These are phyloP conservation scores for Endotrypanum monterogeii DNA, from an alignment of 208 protist genomes.

Conservation along the genomic window DNA sequence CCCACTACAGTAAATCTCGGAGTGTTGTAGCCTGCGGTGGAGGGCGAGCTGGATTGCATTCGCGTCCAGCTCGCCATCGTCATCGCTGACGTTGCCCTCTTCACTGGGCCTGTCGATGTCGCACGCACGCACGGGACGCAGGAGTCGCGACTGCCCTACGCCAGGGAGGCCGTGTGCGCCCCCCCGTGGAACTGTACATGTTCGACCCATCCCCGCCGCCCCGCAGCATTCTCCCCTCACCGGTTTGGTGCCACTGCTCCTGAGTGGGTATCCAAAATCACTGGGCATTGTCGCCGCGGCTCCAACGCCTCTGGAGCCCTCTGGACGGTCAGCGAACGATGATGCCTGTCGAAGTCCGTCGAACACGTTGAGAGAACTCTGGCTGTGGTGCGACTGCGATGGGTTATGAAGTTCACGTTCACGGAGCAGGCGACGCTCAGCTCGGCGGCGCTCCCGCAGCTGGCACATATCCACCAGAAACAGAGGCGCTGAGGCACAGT, in stretches of 20 bases:
- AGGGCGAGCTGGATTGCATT: slow-evolving; percentile 59
- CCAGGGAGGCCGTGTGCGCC: background rate
- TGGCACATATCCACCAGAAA: slow-evolving; percentile 79
- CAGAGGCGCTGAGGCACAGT: slow-evolving; percentile 48
- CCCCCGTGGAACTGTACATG: background rate
- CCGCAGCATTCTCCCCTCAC: background rate
- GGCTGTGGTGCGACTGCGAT: background rate
- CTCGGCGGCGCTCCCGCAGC: slow-evolving; percentile 27
- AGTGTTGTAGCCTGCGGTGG: slow-evolving; percentile 53
- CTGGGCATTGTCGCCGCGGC: background rate
- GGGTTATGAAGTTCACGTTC: slow-evolving; percentile 14
- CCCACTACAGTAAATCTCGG: slow-evolving; percentile 20
- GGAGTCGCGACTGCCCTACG: background rate
- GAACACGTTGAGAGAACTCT: background rate
- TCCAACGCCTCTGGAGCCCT: background rate
- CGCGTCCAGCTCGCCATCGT: slow-evolving; percentile 46
- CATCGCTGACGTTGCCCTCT: background rate
- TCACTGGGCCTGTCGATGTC: background rate
- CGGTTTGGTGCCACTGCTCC: background rate
- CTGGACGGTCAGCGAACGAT: background rate
- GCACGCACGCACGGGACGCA: background rate
- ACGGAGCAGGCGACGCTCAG: slow-evolving; percentile 16
- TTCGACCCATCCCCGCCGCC: background rate
- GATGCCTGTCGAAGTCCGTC: background rate
- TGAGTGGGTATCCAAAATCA: background rate